phyloP scores from a whole-genome alignment of 768 basidiomycete genomes.

The Boletus bicolor region DNA sequence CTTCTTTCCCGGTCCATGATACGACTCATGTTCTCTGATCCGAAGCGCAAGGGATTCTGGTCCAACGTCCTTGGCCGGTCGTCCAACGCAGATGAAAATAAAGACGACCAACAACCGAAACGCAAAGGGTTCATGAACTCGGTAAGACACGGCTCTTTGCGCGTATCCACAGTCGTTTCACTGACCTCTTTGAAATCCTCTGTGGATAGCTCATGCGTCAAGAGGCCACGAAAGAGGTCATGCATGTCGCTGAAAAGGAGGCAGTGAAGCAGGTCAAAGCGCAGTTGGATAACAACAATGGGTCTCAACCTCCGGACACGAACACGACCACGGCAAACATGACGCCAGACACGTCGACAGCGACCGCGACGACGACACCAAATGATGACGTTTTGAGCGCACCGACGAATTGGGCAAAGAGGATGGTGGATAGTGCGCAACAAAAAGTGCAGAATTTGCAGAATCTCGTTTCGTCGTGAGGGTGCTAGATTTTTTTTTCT shows the following conservation, averaged over 20 bases:
- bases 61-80: constrained; percentile 7
- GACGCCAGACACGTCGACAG: background rate
- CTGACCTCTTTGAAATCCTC: background rate
- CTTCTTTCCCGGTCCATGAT: background rate
- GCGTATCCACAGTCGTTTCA: too few species aligned
- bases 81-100: background rate
- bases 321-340: background rate
- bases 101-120: background rate
- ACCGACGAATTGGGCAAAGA: constrained; percentile 18
- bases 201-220: constrained; percentile 5
- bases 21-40: background rate
- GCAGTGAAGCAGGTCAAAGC: constrained; percentile 5
- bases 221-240: constrained; percentile 4
- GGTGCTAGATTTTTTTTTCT: background rate
- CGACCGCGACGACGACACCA: background rate
- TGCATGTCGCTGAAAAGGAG: constrained; percentile 10
- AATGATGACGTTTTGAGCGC: constrained; percentile 2
- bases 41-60: constrained; percentile 21
- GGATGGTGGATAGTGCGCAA: constrained; percentile 8
- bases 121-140: constrained; percentile 7
- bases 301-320: background rate
- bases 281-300: background rate
- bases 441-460: constrained; percentile 15
- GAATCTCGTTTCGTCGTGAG: background rate
- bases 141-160: background rate